These are phyloP conservation scores for Sabuloglossum arenarium DNA, from an alignment of 495 filamentous ascomycete species.

Conservation along the genomic window DNA sequence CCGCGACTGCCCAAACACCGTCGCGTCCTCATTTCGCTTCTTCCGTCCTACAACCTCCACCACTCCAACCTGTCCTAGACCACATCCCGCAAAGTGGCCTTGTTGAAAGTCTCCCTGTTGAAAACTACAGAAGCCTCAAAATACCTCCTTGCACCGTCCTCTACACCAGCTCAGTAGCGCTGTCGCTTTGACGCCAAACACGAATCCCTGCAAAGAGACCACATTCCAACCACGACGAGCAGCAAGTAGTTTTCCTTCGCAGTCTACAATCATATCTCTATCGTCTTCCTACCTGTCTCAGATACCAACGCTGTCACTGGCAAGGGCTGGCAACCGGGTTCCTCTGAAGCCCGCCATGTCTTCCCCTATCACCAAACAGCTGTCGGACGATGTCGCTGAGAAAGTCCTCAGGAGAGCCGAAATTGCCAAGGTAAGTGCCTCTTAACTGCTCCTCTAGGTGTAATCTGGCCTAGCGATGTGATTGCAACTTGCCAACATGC, in stretches of 20 bases:
- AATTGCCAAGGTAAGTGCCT: constrained; percentile 56
- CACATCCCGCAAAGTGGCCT: neutral
- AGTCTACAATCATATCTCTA: too few relatives aligned
- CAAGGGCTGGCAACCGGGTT: neutral
- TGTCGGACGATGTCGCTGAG: constrained; percentile 43
- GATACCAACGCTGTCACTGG: neutral
- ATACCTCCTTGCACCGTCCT: too few relatives aligned
- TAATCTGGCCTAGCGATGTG: neutral
- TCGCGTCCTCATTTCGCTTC: neutral
- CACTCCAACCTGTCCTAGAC: neutral
- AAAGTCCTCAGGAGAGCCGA: constrained; percentile 52
- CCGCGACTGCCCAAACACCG: neutral
- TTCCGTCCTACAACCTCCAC: neutral
- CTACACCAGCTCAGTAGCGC: too few relatives aligned
- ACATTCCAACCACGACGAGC: neutral
- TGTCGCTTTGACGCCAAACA: too few relatives aligned
- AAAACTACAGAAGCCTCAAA: too few relatives aligned
- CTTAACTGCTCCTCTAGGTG: neutral
- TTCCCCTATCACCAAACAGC: constrained; percentile 1
- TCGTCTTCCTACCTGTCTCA: neutral
- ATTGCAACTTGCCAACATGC: neutral
- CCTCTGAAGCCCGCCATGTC: neutral
- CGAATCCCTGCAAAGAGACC: neutral
- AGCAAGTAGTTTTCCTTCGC: too few relatives aligned
- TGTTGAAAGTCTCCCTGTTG: neutral